Base-by-base conservation (phyloP, 2,329 filamentous ascomycete species). In the Colletotrichum chlorophyti region DNA sequence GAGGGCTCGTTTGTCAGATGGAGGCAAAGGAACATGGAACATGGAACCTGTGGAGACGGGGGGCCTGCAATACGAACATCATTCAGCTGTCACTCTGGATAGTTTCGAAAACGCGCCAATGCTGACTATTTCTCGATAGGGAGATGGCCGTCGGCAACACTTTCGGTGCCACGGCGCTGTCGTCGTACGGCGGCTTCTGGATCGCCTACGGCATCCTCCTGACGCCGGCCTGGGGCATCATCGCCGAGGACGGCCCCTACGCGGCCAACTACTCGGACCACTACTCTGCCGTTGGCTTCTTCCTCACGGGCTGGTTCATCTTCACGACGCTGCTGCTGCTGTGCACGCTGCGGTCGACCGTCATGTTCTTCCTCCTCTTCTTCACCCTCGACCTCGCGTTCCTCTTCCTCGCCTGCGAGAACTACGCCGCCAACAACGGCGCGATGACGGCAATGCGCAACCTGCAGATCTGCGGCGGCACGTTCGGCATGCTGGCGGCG, bases 111-210 rank as follows among this genome's bases (percentile, higher is more conserved):
- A 8, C 41, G 17, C 42, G 42, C 35, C 34, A 42, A 41, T 47
- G 47, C 62, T 66, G 24, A 66, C 29, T 6, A 5, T n/a, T 26
- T 38, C 11, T 29, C 12, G 23, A 7, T 23, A 91, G 89, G 90
- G 91, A 94, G 78, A 91, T 94, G 85, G 90, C 90, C 31, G 82
- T 91, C n/a, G 91, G 90, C 55, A 94, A 94, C 80, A 94, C 91
- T 10, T 93, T 94, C 65, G 90, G 90, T 80, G 91, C 90, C 49
- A 93, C 90, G 21, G 90, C 91, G 17, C 77, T 94, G 55, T 91
- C 89, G 9, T 93, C 90, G 0, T 94, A 91, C 69, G 91, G 91
- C 66, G 90, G 90, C 63, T 94, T 94, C 82, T 94, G 91, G 91
- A 84, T 94, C 68, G 79, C 83, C 11, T 90, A 91, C 67, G 90